These are phyloP conservation scores for Trichophyton rubrum DNA, from an alignment of 2,329 filamentous ascomycete genomes.

Conservation along the genomic window DNA sequence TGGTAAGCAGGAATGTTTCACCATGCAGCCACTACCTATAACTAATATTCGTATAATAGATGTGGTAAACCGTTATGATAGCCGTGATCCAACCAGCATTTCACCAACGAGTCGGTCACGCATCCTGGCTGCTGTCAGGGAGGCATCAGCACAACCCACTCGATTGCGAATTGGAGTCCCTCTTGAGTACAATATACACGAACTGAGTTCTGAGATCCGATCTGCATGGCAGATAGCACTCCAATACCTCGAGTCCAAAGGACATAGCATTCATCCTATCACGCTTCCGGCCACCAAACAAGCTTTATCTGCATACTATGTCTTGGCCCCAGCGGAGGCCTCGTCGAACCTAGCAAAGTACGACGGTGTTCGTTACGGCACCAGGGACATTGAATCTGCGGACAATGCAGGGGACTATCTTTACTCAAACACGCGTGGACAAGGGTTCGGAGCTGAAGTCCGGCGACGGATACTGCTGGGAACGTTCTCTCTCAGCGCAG, in stretches of 20 bases:
- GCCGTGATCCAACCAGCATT: constrained; percentile 63
- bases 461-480: constrained; percentile 77
- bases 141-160: constrained; percentile 10
- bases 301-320: constrained; percentile 86
- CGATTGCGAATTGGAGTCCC: constrained; percentile 46
- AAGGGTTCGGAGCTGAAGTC: constrained; percentile 73
- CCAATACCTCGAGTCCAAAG: constrained; percentile 46
- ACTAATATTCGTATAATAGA: constrained; percentile 26
- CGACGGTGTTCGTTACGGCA: constrained; percentile 87
- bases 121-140: constrained; percentile 21
- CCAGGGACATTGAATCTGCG: constrained; percentile 34
- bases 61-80: constrained; percentile 49
- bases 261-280: constrained; percentile 60
- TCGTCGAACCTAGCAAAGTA: constrained; percentile 95
- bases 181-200: constrained; percentile 74
- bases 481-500: constrained; percentile 77
- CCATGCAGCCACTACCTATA: neutral
- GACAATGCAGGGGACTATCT: constrained; percentile 46
- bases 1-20: constrained; percentile 19
- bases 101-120: constrained; percentile 42
- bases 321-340: constrained; percentile 88
- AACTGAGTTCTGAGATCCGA: constrained; percentile 59
- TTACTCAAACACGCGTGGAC: constrained; percentile 62
- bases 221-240: constrained; percentile 56
- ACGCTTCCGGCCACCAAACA: constrained; percentile 72